Evolutionary conservation across 1,139 yeast species (phyloP), one percentile per base, ranked within the genome.

Genomic region (Yamadazyma diddensiae): DNA sequence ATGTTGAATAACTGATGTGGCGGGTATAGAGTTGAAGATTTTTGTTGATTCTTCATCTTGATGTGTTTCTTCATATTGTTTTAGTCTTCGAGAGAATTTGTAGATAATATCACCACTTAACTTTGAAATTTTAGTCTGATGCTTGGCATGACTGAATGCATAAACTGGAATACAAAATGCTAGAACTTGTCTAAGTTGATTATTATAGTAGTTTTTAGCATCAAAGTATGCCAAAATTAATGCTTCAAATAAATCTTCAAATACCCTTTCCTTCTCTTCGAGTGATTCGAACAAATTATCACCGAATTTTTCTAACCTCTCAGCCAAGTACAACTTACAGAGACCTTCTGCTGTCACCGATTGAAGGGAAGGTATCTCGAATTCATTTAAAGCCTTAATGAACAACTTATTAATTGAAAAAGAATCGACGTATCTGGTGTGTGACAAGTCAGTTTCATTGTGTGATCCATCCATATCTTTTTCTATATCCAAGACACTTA

Each of bases 141-240:
- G 95, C 17, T 65, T 66, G 1, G 71, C 62, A 44, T 83, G 90
- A 24, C 96, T 84, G 52, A 78, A 85, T 21, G 94, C 82, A 53
- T 86, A 88, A 1, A 86, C 95, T 0, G 97, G 97, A 23, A 92
- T 70, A 51, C 96, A 88, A 52, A 86, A 88, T 8, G 94, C 79
- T 38, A 90, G 74, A 1, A 86, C 83, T 57, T 92, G 97, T 35
- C 82, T 72, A 41, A 90, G 64, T 12, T 79, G 77, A 38, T 77
- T 81, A 46, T 88, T 87, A 10, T 64, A 58, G 4, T 74, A 58
- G 30, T 82, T 80, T 3, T 64, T 55, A 0, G 90, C 87, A 37
- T 83, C 80, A 57, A 86, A 88, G 49, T 87, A 90, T 1, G 84
- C 74, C 33, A 85, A 59, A 5, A 90, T 62, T 37, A 88, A 64